Conservation (phyloP, 1,284 basidiomycete species). For the Veloboletus limbatus region DNA sequence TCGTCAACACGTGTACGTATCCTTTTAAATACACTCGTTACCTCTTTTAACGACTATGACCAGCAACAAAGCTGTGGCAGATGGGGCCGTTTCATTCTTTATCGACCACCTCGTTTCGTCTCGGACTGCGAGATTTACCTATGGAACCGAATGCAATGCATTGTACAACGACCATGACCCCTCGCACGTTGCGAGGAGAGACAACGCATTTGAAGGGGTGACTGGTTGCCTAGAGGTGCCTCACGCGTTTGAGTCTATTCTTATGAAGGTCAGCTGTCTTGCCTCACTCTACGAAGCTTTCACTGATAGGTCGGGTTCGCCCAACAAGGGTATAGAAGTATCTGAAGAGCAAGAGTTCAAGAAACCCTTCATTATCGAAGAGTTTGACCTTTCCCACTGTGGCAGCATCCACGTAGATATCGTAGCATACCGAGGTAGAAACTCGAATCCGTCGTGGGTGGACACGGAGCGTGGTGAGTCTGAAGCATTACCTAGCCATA, state of each 20-base stretch:
- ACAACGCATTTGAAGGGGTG: conserved; percentile 11
- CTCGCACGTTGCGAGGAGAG: conserved; percentile 35
- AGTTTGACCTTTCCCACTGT: conserved; percentile 18
- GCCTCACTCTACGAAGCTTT: too few species aligned
- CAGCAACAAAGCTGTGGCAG: too few species aligned
- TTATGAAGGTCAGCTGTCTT: conserved; percentile 26
- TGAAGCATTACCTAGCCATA: too few species aligned
- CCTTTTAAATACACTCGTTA: too few species aligned
- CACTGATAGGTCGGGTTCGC: too few species aligned
- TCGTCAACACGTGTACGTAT: conserved; percentile 37
- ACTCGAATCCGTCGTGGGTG: conserved; percentile 18
- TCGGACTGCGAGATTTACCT: conserved; percentile 42
- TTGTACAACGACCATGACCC: conserved; percentile 32
- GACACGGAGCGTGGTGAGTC: conserved; percentile 21
- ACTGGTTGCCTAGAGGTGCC: conserved; percentile 23
- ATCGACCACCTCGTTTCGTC: conserved; percentile 47
- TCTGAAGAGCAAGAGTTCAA: conserved; percentile 33
- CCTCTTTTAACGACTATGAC: conserved; percentile 26
- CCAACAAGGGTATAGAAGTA: conserved; percentile 34
- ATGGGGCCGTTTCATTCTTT: conserved; percentile 50
- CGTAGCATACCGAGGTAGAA: conserved; percentile 25
- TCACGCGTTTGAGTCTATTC: conserved; percentile 27
- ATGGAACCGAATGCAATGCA: conserved; percentile 35
- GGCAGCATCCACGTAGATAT: conserved; percentile 22
- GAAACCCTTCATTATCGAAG: conserved; percentile 28